Conservation (phyloP, 192 early-diverging fungal genomes). For the Spizellomyces punctatus region DNA sequence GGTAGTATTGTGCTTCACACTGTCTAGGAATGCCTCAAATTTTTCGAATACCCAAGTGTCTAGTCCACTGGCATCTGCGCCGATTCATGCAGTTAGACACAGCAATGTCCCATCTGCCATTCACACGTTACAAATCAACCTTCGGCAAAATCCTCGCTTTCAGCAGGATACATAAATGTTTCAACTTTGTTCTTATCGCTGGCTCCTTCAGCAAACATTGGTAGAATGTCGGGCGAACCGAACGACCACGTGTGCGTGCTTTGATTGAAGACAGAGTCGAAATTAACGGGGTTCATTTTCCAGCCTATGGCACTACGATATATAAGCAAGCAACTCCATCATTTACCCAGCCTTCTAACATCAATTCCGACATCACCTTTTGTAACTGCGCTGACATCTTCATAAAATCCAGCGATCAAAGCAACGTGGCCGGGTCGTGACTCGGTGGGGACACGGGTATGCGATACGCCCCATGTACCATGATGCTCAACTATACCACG, state of each 20-base stretch:
- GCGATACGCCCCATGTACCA: conserved; percentile 55
- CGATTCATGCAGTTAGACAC: neutral
- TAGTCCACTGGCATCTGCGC: conserved; percentile 75
- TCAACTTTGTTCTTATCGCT: conserved; percentile 78
- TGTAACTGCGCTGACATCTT: conserved; percentile 97
- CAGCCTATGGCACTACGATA: conserved; percentile 61
- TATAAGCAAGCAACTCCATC: neutral
- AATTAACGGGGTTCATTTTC: conserved; percentile 97
- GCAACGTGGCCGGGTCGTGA: conserved; percentile 97
- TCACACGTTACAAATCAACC: conserved; percentile 4
- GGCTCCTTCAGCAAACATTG: conserved; percentile 94
- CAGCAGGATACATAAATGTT: conserved; percentile 86
- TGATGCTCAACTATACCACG: conserved; percentile 33
- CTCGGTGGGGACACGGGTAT: conserved; percentile 93
- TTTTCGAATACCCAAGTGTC: conserved; percentile 94
- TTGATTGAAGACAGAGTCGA: conserved; percentile 96
- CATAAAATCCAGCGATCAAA: conserved; percentile 96
- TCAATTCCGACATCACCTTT: conserved; percentile 59
- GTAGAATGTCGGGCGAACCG: conserved; percentile 95
- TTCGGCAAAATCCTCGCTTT: conserved; percentile 86
- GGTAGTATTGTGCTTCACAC: conserved; percentile 39
- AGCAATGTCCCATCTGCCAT: neutral
- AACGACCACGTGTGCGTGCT: conserved; percentile 94
- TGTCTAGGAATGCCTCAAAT: conserved; percentile 70
- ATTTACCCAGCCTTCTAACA: neutral